Base-by-base conservation (phyloP, 176 grass and related monocot genomes). In the Saccharum officinarum region DNA sequence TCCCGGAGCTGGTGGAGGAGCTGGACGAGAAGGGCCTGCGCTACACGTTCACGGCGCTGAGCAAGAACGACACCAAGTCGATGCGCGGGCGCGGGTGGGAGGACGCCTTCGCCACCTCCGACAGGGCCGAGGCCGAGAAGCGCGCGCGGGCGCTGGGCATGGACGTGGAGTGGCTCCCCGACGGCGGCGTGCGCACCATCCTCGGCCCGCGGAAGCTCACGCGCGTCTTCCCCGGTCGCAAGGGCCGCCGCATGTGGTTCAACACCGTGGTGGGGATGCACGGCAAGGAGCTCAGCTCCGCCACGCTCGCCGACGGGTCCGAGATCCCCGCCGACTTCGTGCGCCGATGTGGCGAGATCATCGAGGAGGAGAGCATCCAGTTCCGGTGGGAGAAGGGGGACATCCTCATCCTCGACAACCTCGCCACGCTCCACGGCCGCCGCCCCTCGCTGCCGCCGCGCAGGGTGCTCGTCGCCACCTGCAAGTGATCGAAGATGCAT, bases 351-450 rank as follows among this genome's bases (percentile, higher is more conserved):
- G 79, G 82, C 25, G 90, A 94, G 90, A 92, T 92, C 87, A 92
- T 94, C 75, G 92, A 92, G 82, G 89, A 94, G 82, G 92, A 90
- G 85, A 94, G 92, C 87, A 85, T 94, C 87, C 90, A 92, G 85
- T 92, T 94, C 82, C 59, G n/a, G 37, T 94, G 92, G 87, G 85
- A 92, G 89, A 88, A 90, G 79, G 90, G 92, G 0, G 90, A 94
- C 74, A 77, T 92, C 20, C 87, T 94, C 28, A 92, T 92, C 78
- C 75, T 94, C 38, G 90, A 92, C 68, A 92, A 92, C 75, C 75
- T 92, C 44, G 85, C 92, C 62, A 82, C 75, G 14, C 90, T 94
- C 28, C 92, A 94, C 23, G 87, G 87, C 4, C 79, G 90, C 23
- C 82, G 90, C 25, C 90, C 92, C 0, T 94, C 92, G 31, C 59